Evolutionary conservation across 306 rosid genomes (phyloP).

Genomic region (Macrotyloma uniflorum): DNA sequence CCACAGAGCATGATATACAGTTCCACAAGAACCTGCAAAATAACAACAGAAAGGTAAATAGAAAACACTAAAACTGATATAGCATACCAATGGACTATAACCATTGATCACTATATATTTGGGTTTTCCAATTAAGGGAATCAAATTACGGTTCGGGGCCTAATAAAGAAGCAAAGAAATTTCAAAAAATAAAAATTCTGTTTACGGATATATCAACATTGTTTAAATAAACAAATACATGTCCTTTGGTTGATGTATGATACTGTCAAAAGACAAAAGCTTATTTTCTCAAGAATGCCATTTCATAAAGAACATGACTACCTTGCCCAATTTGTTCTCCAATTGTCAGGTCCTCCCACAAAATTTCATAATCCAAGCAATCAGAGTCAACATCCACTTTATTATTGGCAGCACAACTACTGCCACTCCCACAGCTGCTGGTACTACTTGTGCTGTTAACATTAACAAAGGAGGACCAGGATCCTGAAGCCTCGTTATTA

Average conservation of each 20-base stretch:
- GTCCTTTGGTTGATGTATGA: conserved; percentile 17
- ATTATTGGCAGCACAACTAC: conserved; percentile 65
- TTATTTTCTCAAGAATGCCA: conserved; percentile 32
- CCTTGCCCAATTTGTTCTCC: conserved; percentile 99
- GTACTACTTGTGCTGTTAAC: conserved; percentile 92
- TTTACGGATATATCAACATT: neutral
- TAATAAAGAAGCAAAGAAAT: conserved; percentile 8
- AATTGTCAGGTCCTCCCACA: conserved; percentile 93
- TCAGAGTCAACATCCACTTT: conserved; percentile 79
- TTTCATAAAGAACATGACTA: conserved; percentile 36
- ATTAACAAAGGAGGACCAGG: conserved; percentile 80
- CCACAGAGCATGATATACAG: conserved; percentile 98
- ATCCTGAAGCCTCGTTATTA: conserved; percentile 80
- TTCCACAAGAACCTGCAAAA: conserved; percentile 97
- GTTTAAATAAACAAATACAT: neutral
- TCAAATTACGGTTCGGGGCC: neutral
- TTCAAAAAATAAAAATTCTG: conserved; percentile 19
- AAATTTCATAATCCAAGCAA: conserved; percentile 88
- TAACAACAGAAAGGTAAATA: conserved; percentile 41
- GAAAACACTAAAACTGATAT: conserved; percentile 16
- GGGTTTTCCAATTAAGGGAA: neutral
- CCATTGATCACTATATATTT: conserved; percentile 28
- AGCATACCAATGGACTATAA: conserved; percentile 29
- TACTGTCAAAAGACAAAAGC: conserved; percentile 19
- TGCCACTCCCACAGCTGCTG: conserved; percentile 94